Conservation (phyloP, 495 filamentous ascomycete species). For the Jackrogersella minutella region DNA sequence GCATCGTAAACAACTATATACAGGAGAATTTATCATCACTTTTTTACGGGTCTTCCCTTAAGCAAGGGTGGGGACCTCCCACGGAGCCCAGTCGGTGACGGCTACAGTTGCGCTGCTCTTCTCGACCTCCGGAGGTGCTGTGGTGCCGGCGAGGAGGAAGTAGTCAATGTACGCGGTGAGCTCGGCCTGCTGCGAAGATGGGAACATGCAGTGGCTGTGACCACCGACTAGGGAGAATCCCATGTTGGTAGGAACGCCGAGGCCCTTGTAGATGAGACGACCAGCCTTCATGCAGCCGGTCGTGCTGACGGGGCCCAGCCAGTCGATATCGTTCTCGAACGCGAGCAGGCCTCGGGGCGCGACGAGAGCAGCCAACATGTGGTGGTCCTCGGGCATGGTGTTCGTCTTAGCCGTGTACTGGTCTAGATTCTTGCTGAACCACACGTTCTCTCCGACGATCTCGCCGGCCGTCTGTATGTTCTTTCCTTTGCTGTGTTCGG, state of each 20-base stretch:
- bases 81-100: constrained; percentile 52
- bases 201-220: constrained; percentile 64
- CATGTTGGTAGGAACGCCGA: constrained; percentile 57
- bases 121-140: constrained; percentile 50
- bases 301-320: constrained; percentile 59
- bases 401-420: constrained; percentile 48
- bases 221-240: constrained; percentile 61
- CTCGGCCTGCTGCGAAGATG: constrained; percentile 56
- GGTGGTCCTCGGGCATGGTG: constrained; percentile 59
- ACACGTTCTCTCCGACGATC: constrained; percentile 61
- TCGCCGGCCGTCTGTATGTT: constrained; percentile 60
- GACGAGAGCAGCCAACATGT: constrained; percentile 57
- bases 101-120: constrained; percentile 49
- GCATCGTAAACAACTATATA: constrained; percentile 20
- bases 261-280: constrained; percentile 58
- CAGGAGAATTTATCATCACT: constrained; percentile 2
- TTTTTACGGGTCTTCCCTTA: constrained; percentile 32
- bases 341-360: constrained; percentile 56
- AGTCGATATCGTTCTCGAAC: constrained; percentile 64
- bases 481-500: constrained; percentile 51
- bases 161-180: constrained; percentile 62
- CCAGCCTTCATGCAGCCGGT: constrained; percentile 65
- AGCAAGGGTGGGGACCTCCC: constrained; percentile 50
- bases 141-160: constrained; percentile 55
- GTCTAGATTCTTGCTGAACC: constrained; percentile 58